phyloP scores from a whole-genome alignment of 495 filamentous ascomycete genomes.

The Lepidopterella palustris region DNA sequence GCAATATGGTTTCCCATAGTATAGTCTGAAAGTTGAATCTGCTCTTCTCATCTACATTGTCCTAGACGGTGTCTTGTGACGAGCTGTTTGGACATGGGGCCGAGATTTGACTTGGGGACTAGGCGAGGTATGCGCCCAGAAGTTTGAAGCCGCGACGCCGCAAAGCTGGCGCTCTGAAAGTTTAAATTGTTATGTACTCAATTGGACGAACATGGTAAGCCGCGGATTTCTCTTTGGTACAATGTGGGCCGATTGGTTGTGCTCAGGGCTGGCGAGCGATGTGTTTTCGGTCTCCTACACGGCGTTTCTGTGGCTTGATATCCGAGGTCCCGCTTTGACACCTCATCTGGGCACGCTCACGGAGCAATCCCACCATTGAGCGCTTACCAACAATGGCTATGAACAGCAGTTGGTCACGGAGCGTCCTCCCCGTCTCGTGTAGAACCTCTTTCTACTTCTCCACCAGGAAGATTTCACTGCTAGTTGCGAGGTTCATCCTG shows the following conservation, averaged over 20 bases:
- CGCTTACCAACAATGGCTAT: neutral
- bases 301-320: neutral
- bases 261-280: neutral
- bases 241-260: neutral
- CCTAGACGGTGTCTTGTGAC: too few species aligned
- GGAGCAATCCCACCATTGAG: neutral
- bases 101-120: too few species aligned
- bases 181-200: neutral
- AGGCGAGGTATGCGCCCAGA: too few species aligned
- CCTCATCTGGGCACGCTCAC: neutral
- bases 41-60: too few species aligned
- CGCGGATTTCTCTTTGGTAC: too few species aligned
- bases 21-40: neutral
- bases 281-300: neutral
- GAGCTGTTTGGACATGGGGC: too few species aligned
- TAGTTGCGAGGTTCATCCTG: slow-evolving; percentile 7
- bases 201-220: neutral
- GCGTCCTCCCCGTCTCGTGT: slow-evolving; percentile 3
- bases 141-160: neutral
- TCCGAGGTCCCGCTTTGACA: neutral
- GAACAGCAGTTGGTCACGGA: slow-evolving; percentile 9
- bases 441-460: slow-evolving; percentile 5
- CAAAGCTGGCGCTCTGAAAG: neutral
- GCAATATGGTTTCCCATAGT: neutral
- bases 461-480: neutral